Percentiles rank a stretch among this genome's conserved stretches.
Conservation (phyloP, 23 red algal genomes). For the Gracilaria vermiculophylla region DNA sequence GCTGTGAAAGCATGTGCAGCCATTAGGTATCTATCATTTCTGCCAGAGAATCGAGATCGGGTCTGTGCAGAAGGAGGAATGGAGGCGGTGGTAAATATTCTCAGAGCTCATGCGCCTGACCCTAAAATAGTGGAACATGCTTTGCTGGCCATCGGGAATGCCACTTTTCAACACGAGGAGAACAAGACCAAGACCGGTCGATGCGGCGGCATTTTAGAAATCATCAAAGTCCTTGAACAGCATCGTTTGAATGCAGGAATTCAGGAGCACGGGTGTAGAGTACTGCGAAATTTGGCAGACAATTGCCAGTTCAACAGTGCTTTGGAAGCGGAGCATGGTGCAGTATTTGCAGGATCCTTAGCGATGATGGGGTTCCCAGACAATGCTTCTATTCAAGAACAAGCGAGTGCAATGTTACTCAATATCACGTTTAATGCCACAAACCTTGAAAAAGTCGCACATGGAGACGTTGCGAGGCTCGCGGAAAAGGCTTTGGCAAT, state of each 20-base stretch:
- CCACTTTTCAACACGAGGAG: constrained; percentile 48
- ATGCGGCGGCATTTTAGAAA: constrained; percentile 36
- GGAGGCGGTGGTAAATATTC: constrained; percentile 50
- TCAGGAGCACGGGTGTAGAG: constrained; percentile 76
- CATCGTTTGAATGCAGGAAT: constrained; percentile 29
- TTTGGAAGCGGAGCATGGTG: constrained; percentile 45
- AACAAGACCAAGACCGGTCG: constrained; percentile 52
- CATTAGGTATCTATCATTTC: constrained; percentile 66
- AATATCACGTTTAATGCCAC: constrained; percentile 37
- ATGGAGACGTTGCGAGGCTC: constrained; percentile 38
- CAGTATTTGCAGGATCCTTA: constrained; percentile 48
- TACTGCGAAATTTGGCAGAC: constrained; percentile 63
- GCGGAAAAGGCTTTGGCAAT: constrained; percentile 50
- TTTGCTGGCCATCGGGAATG: constrained; percentile 71
- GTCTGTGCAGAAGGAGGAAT: constrained; percentile 32
- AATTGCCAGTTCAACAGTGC: constrained; percentile 51
- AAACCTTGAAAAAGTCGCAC: constrained; percentile 18
- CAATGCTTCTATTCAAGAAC: constrained; percentile 62
- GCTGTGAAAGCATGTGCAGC: constrained; percentile 70
- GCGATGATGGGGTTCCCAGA: constrained; percentile 76
- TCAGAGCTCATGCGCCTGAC: background rate
- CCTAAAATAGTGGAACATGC: constrained; percentile 49
- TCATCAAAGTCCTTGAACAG: constrained; percentile 40
- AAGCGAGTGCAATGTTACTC: constrained; percentile 68
- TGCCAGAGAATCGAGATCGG: constrained; percentile 52